phyloP scores from a whole-genome alignment of 768 basidiomycete genomes.

The Podaxis rugospora region DNA sequence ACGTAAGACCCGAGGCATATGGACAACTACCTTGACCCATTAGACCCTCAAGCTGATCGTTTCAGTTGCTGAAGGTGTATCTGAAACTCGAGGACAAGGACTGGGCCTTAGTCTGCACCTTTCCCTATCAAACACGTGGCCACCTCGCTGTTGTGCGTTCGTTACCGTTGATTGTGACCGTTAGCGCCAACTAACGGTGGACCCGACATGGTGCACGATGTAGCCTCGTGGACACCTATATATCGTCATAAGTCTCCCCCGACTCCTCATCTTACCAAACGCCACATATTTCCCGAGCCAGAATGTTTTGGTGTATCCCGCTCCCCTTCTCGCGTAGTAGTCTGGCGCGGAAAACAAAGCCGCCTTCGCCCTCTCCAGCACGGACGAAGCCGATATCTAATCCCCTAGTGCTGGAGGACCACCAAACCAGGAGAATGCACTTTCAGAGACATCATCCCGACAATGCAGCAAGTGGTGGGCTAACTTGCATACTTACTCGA shows the following conservation, averaged over 20 bases:
- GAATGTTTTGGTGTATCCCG: constrained; percentile 30
- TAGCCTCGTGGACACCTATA: constrained; percentile 30
- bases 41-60: background rate
- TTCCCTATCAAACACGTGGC: constrained; percentile 6
- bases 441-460: constrained; percentile 14
- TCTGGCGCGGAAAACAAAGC: background rate
- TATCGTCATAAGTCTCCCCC: constrained; percentile 6
- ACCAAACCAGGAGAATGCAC: background rate
- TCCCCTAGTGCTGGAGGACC: constrained; percentile 7
- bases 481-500: background rate
- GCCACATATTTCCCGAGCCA: constrained; percentile 16
- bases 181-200: background rate
- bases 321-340: constrained; percentile 4
- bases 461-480: constrained; percentile 14
- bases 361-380: constrained; percentile 14
- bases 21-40: background rate
- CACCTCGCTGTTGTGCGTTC: background rate
- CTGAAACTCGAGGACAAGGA: constrained; percentile 7
- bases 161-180: constrained; percentile 3
- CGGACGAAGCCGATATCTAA: constrained; percentile 8
- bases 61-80: background rate
- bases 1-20: background rate
- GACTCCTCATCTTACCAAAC: background rate
- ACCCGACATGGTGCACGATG: constrained; percentile 26
- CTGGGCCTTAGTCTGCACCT: background rate